Conservation (phyloP, 306 rosid genomes). For the Cucumis hystrix region DNA sequence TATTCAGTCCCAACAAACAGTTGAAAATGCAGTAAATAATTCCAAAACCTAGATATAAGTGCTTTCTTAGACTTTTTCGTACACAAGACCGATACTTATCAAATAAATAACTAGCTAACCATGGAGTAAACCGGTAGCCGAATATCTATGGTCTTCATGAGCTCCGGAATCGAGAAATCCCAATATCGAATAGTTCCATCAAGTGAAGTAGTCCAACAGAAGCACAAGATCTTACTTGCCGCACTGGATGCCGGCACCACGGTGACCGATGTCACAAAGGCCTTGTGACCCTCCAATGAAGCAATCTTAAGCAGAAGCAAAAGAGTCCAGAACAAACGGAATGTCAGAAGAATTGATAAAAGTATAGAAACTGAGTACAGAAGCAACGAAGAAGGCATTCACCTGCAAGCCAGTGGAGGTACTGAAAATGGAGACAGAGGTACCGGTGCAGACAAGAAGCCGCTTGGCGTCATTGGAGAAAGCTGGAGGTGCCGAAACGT, state of each 20-base stretch:
- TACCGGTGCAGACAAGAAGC: conserved; percentile 51
- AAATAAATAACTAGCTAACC: conserved; percentile 27
- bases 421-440: conserved; percentile 60
- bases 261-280: conserved; percentile 45
- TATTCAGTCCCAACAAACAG: background rate
- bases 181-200: conserved; percentile 81
- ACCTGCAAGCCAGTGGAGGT: conserved; percentile 62
- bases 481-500: conserved; percentile 50
- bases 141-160: conserved; percentile 39
- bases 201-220: conserved; percentile 74
- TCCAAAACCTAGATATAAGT: background rate
- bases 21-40: background rate
- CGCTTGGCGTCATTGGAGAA: conserved; percentile 72
- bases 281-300: conserved; percentile 60
- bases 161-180: conserved; percentile 60
- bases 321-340: background rate
- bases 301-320: conserved; percentile 12
- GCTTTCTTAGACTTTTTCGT: background rate
- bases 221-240: conserved; percentile 23
- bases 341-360: background rate
- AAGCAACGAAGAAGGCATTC: background rate
- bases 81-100: background rate
- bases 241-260: conserved; percentile 43
- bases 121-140: conserved; percentile 50
- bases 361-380: background rate